Evolutionary conservation across 805 yeast species (phyloP).

Genomic region (Candida ulmi): DNA sequence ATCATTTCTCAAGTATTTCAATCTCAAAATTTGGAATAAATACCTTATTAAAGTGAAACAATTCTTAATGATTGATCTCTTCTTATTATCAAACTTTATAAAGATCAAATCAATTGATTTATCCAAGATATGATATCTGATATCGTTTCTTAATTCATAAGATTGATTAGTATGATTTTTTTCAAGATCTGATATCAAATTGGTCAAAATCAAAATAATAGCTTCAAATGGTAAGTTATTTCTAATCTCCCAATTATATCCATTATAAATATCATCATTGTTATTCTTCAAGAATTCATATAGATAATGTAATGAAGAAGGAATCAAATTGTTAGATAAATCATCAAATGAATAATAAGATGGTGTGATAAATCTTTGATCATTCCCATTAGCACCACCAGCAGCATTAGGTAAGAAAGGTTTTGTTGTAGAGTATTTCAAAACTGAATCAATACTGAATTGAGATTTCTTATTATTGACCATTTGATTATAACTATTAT

Average conservation of each 20-base stretch:
- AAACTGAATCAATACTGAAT: conserved; percentile 19
- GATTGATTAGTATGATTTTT: conserved; percentile 23
- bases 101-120: conserved; percentile 27
- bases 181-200: conserved; percentile 45
- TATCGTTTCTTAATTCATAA: conserved; percentile 28
- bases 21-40: conserved; percentile 25
- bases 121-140: conserved; percentile 26
- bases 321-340: conserved; percentile 46
- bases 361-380: conserved; percentile 4
- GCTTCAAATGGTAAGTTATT: conserved; percentile 59
- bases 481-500: conserved; percentile 24
- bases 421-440: conserved; percentile 8
- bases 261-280: conserved; percentile 39
- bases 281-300: conserved; percentile 50
- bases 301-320: conserved; percentile 50
- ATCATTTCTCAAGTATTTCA: conserved; percentile 23
- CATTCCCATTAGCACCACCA: not conserved
- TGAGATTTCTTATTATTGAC: conserved; percentile 21
- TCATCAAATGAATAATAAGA: conserved; percentile 42
- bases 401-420: conserved; percentile 4
- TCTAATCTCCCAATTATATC: conserved; percentile 56
- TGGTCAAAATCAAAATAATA: conserved; percentile 44
- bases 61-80: conserved; percentile 27
- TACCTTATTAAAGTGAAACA: conserved; percentile 28
- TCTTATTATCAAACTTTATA: conserved; percentile 27